Conservation (phyloP, 129 eudicot species). For the Sambucus nigra region DNA sequence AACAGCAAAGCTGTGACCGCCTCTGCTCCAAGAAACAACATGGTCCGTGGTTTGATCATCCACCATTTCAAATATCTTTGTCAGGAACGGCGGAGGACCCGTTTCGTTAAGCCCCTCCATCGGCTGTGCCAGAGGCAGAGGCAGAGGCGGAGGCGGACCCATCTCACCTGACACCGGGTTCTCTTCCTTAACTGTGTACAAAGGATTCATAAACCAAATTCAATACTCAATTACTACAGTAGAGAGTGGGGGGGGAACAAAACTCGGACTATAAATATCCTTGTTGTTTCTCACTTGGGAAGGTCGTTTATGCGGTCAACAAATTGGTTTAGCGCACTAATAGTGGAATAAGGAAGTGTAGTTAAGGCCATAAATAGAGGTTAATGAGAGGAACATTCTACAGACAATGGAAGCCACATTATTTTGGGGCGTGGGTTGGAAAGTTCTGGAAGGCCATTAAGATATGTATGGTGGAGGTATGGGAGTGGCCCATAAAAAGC, state of each 20-base stretch:
- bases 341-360: neutral
- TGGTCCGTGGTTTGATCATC: conserved; percentile 53
- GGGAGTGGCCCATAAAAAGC: neutral
- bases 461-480: neutral
- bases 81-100: conserved; percentile 92
- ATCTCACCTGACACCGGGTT: conserved; percentile 31
- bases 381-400: conserved; percentile 39
- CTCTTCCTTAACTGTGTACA: conserved; percentile 57
- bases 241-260: neutral
- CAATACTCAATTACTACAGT: no score
- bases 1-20: conserved; percentile 86
- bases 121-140: conserved; percentile 47
- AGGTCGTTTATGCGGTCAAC: conserved; percentile 28
- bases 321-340: conserved; percentile 4
- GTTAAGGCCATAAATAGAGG: neutral
- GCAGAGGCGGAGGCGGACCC: conserved; percentile 7
- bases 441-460: conserved; percentile 34
- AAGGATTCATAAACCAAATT: conserved; percentile 33
- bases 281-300: conserved; percentile 26
- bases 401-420: conserved; percentile 8
- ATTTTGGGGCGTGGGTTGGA: conserved; percentile 11
- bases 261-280: no score
- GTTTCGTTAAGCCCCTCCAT: conserved; percentile 80
- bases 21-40: conserved; percentile 73
- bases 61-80: conserved; percentile 84